Base-by-base conservation (phyloP, 768 basidiomycete species). In the Leccinum subtestaceum region DNA sequence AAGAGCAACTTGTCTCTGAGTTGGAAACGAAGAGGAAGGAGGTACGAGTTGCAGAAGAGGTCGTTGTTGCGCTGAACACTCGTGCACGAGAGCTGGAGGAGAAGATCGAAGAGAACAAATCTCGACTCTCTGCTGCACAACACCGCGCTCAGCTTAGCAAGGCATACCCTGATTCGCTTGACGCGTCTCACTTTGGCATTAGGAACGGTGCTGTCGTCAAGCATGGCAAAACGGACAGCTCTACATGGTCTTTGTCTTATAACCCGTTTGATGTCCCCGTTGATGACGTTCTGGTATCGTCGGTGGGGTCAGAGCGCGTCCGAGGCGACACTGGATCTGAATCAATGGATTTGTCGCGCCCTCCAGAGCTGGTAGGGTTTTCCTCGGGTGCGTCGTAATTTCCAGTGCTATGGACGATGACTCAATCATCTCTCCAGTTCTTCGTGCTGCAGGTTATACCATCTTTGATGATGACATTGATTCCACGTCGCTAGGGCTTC, bases 41-140 rank as follows among this genome's bases (percentile, higher is more conserved):
- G 64, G 74, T 78, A 21, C 73, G 71, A 52, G 76, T 80, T 11
- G 77, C 86, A 25, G 90, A 94, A 70, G 89, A 89, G 53, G 78
- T 85, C 15, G 77, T 91, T 19, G 74, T 78, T 49, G 78, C 83
- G 10, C 77, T 91, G 36, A 86, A 81, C 67, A 77, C 78, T 36
- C 84, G 87, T 52, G 85, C 88, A 48, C 81, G 84, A 61, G 89
- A 88, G 65, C 74, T 94, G 57, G 92, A 95, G 72, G 86, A 87
- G 51, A 81, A 76, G 65, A 79, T 94, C 36, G 78, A 81, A 32
- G 78, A 81, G 58, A 84, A 86, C 72, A 85, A 80, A 73, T 83
- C 83, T 62, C 78, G 78, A 56, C 74, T 95, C 57, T 78, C 74
- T 61, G 69, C 72, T n/a, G 78, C 84, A 38, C 84, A 83, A 64